Base-by-base conservation (phyloP, 164 flowering plant species). In the Echeveria elegans region DNA sequence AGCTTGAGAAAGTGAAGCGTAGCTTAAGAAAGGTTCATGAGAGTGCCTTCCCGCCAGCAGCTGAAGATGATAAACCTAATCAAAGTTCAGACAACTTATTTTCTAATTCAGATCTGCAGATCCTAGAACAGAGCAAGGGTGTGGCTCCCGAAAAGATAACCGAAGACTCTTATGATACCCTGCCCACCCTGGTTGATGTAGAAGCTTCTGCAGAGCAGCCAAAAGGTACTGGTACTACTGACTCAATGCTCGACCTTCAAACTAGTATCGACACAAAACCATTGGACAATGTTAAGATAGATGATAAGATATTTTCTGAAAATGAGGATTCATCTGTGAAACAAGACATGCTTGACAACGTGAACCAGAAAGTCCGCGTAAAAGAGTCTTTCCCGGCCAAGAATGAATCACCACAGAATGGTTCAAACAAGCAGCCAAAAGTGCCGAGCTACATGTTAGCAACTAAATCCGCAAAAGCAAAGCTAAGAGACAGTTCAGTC, bases 391-490 rank as follows among this genome's bases (percentile, higher is more conserved):
- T 72, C 15, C 74, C 85, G n/a, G 76, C 78, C n/a, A 93, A 84
- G 78, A 85, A 80, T 70, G 95, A 92, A 61, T 72, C 71, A 68
- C 48, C 73, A 9, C 97, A 89, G 68, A 90, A 83, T 73, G 91
- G 84, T 23, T 50, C 78, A 50, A 86, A 81, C 68, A 80, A 73
- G 69, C 81, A 81, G 71, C 87, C 93, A 38, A 74, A 80, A 10
- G n/a, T 91, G 63, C 99, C 99, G 26, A 94, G 99, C 76, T 94
- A 88, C 70, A 88, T 88, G 94, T 85, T 85, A 41, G 82, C 88
- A 69, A 88, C 94, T 73, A 78, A 83, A 81, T 88, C 94, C 71
- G 89, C 94, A 34, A 88, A 88, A 77, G 94, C 94, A 52, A 88
- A 85, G 82, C 79, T 86, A 61, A 78, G 87, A 58, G 83, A 70